Base-by-base conservation (phyloP, 495 filamentous ascomycete species). In the Xylaria cubensis region DNA sequence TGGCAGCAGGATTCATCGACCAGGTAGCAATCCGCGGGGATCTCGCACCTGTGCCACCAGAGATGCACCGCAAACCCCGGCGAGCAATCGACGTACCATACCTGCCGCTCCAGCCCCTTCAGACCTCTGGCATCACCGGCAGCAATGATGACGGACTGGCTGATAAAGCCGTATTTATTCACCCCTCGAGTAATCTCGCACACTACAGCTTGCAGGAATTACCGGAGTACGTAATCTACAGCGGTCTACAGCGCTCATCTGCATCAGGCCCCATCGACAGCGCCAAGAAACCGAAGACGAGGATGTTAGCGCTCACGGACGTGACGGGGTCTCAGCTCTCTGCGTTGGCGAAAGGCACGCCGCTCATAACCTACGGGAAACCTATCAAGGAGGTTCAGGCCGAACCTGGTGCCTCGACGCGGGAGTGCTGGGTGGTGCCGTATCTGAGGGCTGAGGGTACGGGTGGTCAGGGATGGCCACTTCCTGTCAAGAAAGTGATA, bases 1-100 rank as follows among this genome's bases (percentile, higher is more conserved):
- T 93, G 62, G 93, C 95, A 0, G 92, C 94, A 0, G 97, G 94
- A 3, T 99, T 97, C 84, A 91, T 99, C 74, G 97, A 98, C 83
- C 92, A 98, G 70, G 87, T 99, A 63, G 97, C 97, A 64, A 95
- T 98, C 77, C 93, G 96, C 71, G 94, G 94, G 3, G 95, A 98
- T 79, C 85, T 95, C 12, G 85, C 92, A 0, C 92, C 94, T 4
- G 85, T 85, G 21, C 92, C 94, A 1, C 92, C 92, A 3, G 90
- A 92, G 67, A 85, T 89, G 70, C 79, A 84, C 5, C 86, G 93
- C 24, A 93, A 92, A 46, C 93, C 94, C 0, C 91, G 88, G 58
- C 88, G 92, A 58, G 93, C 94, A 0, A 94, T 93, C 64, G 93
- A 98, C 77, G 92, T 97, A 3, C 92, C 95, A 3, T 99, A 98